These are phyloP conservation scores for Porodaedalea pini DNA, from an alignment of 1,284 basidiomycete species.

Conservation along the genomic window DNA sequence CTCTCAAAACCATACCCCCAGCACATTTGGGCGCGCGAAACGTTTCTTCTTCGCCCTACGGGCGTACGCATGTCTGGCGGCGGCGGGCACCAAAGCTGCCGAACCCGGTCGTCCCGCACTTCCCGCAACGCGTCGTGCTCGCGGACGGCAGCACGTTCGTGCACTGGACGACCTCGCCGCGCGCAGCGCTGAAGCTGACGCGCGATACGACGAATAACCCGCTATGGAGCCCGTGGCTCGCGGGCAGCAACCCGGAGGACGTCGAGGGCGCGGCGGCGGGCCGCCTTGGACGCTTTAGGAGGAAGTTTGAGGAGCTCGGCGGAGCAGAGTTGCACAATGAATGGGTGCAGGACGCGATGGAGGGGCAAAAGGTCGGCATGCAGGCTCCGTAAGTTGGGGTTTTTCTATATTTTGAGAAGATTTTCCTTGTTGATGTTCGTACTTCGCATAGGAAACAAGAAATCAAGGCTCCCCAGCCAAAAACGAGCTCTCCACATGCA, in stretches of 20 bases:
- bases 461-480: too few species aligned
- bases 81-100: slow-evolving; percentile 63
- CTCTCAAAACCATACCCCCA: not conserved
- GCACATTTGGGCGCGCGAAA: slow-evolving; percentile 30
- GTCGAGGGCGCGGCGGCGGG: slow-evolving; percentile 70
- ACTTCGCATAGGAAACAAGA: too few species aligned
- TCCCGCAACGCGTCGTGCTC: slow-evolving; percentile 77
- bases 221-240: slow-evolving; percentile 51
- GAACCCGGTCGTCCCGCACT: slow-evolving; percentile 78
- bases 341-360: slow-evolving; percentile 47
- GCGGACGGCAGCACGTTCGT: slow-evolving; percentile 85
- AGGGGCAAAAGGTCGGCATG: not conserved
- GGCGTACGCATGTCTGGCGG: slow-evolving; percentile 73
- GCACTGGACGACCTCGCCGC: slow-evolving; percentile 83
- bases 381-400: not conserved
- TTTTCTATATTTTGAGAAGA: not conserved
- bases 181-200: slow-evolving; percentile 67
- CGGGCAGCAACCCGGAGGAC: slow-evolving; percentile 46
- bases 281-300: slow-evolving; percentile 75
- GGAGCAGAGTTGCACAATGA: slow-evolving; percentile 40
- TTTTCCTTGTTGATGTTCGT: not conserved
- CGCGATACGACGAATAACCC: slow-evolving; percentile 85
- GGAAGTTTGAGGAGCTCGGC: slow-evolving; percentile 64
- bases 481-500: too few species aligned
- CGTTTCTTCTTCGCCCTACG: slow-evolving; percentile 69